Base-by-base conservation (phyloP, 192 early-diverging fungal species). In the Geranomyces variabilis region DNA sequence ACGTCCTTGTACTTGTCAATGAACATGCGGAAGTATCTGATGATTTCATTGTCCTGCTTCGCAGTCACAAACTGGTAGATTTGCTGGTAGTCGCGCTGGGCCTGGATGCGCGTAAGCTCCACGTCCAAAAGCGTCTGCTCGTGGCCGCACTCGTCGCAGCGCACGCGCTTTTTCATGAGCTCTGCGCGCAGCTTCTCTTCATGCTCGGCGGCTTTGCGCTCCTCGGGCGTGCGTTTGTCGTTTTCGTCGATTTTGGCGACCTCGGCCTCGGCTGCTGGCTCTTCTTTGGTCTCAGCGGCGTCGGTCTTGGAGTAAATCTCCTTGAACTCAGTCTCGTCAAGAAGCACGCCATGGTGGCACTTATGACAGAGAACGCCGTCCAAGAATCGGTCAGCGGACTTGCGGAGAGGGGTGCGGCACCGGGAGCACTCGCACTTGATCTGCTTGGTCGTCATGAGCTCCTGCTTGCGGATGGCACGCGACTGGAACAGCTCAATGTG, bases 381-480 rank as follows among this genome's bases (percentile, higher is more conserved):
- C 78, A 91, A 78, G 53, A 86, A 86, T 8, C 90, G 81, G 70
- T 91, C 90, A 0, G 87, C 82, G n/a, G 88, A 89, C 46, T 86
- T 80, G 46, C 85, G 83, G 34, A 91, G 81, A 13, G 81, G 78
- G 43, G 77, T 77, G 22, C 78, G 82, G 81, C 91, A 92, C 21
- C 91, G 75, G 57, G 74, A 77, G 77, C 91, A 92, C 79, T 90
- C 85, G 79, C 91, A 92, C 84, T 87, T 88, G 75, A 91, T 87
- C 63, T 89, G 91, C 22, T 86, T 88, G 47, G 85, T 77, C 29
- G 80, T 69, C 71, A 88, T 76, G n/a, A 92, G 78, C 26, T 89
- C 87, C 65, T 87, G 85, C 28, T 88, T 86, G 31, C 91, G 85
- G 76, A 89, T 84, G 67, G 88, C 81, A 67, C 91, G 86, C 24